A percentile compares a stretch with the other conserved stretches of the same genome.
Conservation (phyloP, 2,329 filamentous ascomycete species). For the Fusarium brevicatenulatum region DNA sequence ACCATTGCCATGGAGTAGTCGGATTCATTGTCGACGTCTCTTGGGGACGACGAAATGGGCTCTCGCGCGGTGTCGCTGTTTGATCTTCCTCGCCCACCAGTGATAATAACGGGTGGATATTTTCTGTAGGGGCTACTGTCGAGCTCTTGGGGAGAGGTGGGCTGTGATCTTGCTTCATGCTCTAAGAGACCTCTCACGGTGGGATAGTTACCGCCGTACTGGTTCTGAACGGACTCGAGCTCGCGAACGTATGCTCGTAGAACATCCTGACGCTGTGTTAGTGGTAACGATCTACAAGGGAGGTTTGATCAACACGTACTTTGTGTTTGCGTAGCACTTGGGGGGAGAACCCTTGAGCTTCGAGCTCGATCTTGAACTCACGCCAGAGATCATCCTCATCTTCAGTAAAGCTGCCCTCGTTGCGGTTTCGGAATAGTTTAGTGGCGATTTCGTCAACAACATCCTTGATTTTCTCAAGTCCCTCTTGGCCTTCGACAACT, state of each 20-base stretch:
- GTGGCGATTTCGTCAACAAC: slow-evolving; percentile 68
- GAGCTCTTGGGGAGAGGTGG: slow-evolving; percentile 50
- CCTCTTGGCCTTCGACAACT: slow-evolving; percentile 50
- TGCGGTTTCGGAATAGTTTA: slow-evolving; percentile 58
- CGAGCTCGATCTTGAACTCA: slow-evolving; percentile 67
- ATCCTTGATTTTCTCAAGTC: slow-evolving; percentile 66
- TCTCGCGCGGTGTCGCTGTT: slow-evolving; percentile 44
- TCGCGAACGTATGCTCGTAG: slow-evolving; percentile 70
- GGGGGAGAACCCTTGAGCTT: slow-evolving; percentile 66
- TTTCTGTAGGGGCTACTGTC: slow-evolving; percentile 54
- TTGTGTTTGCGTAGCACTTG: slow-evolving; percentile 66
- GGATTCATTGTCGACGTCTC: slow-evolving; percentile 49
- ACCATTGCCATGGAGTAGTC: slow-evolving; percentile 59
- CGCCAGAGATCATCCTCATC: slow-evolving; percentile 66
- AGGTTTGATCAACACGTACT: slow-evolving; percentile 51
- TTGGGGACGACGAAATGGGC: slow-evolving; percentile 52
- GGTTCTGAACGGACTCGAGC: slow-evolving; percentile 61
- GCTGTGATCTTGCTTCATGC: slow-evolving; percentile 49
- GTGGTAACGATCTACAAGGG: slow-evolving; percentile 17
- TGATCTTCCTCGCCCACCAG: slow-evolving; percentile 49
- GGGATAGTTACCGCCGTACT: slow-evolving; percentile 56
- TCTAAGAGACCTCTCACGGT: slow-evolving; percentile 66
- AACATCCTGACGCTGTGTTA: slow-evolving; percentile 58
- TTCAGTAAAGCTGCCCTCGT: slow-evolving; percentile 52
- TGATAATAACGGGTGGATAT: slow-evolving; percentile 53